Evolutionary conservation across 805 yeast genomes (phyloP).

Genomic region (Ogataea ganodermae): DNA sequence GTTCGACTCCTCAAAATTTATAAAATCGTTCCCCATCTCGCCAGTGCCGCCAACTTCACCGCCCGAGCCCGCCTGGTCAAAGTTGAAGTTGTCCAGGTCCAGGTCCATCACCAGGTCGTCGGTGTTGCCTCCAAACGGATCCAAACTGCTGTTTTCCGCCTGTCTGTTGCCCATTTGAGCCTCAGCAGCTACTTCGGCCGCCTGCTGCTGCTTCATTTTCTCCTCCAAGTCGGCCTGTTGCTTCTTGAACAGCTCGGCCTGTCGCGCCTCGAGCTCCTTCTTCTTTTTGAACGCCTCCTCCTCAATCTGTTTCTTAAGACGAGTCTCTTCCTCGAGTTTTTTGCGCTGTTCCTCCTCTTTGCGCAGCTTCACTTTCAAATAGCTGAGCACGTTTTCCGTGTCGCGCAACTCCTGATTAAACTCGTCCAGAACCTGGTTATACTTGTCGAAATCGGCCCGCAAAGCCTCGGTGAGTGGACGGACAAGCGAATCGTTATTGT

Average conservation of each 20-base stretch:
- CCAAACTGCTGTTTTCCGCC: neutral
- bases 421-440: slow-evolving; percentile 34
- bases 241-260: slow-evolving; percentile 17
- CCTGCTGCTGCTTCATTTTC: slow-evolving; percentile 12
- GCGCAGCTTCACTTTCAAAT: slow-evolving; percentile 29
- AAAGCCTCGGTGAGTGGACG: slow-evolving; percentile 29
- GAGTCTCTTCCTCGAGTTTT: slow-evolving; percentile 26
- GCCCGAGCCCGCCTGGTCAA: slow-evolving; percentile 18
- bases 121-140: slow-evolving; percentile 12
- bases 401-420: slow-evolving; percentile 31
- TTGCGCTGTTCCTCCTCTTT: slow-evolving; percentile 30
- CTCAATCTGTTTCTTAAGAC: slow-evolving; percentile 23
- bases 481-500: slow-evolving; percentile 31
- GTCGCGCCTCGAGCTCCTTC: slow-evolving; percentile 19
- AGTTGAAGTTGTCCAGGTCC: slow-evolving; percentile 32
- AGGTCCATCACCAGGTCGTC: slow-evolving; percentile 32
- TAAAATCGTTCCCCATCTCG: slow-evolving; percentile 17
- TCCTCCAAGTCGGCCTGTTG: slow-evolving; percentile 15
- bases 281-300: slow-evolving; percentile 22
- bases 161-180: slow-evolving; percentile 4
- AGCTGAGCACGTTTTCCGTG: slow-evolving; percentile 30
- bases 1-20: slow-evolving; percentile 23
- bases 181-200: slow-evolving; percentile 5
- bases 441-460: slow-evolving; percentile 28
- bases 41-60: neutral